phyloP scores from a whole-genome alignment of 164 flowering plant species.

The Aristolochia contorta region DNA sequence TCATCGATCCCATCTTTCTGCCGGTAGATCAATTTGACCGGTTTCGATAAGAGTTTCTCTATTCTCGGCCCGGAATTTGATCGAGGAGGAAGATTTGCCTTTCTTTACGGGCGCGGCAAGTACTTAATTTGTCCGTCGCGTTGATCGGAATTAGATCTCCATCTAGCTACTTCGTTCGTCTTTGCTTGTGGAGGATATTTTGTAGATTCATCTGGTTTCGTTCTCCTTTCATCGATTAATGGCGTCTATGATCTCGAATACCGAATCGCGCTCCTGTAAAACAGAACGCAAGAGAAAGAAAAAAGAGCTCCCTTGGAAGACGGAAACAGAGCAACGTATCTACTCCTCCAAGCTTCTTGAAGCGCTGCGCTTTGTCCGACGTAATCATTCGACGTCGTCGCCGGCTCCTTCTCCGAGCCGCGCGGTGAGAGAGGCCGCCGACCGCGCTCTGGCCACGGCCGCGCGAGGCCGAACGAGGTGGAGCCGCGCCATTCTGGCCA shows the following conservation, averaged over 20 bases:
- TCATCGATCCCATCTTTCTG: too few species aligned
- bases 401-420: slow-evolving; percentile 25
- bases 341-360: slow-evolving; percentile 60
- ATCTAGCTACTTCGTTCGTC: too few species aligned
- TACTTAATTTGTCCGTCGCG: too few species aligned
- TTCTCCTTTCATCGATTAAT: slow-evolving; percentile 2
- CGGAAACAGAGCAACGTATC: slow-evolving; percentile 32
- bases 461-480: slow-evolving; percentile 65
- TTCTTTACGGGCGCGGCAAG: too few species aligned
- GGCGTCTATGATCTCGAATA: slow-evolving; percentile 6
- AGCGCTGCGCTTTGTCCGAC: slow-evolving; percentile 39
- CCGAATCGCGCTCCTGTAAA: slow-evolving; percentile 5
- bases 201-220: slow-evolving; percentile 2
- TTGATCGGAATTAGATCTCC: too few species aligned
- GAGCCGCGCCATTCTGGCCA: slow-evolving; percentile 66
- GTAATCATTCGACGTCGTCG: slow-evolving; percentile 10
- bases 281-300: slow-evolving; percentile 11
- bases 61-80: not conserved
- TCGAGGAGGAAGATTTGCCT: too few species aligned
- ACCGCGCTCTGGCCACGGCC: slow-evolving; percentile 47
- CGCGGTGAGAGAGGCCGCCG: slow-evolving; percentile 61
- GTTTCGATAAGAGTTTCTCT: not conserved
- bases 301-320: slow-evolving; percentile 19
- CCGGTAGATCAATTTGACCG: not conserved
- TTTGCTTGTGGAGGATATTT: too few species aligned